phyloP scores from a whole-genome alignment of 2,329 filamentous ascomycete genomes.

The Curvularia sp. region DNA sequence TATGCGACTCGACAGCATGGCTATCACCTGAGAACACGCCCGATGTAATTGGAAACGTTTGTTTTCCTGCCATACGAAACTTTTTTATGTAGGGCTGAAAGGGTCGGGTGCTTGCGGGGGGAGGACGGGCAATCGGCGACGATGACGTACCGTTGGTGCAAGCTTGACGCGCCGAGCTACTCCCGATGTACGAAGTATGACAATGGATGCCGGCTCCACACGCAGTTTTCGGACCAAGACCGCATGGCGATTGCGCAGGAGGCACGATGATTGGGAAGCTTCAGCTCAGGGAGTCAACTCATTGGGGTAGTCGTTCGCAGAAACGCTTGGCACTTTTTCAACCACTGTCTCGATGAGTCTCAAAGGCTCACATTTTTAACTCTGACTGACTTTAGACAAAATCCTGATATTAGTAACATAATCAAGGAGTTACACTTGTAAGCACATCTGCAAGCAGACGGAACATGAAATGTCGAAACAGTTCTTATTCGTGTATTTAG shows the following conservation, averaged over 20 bases:
- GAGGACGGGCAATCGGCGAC: constrained; percentile 13
- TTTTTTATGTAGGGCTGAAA: constrained; percentile 10
- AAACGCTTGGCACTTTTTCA: not conserved
- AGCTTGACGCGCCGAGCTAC: constrained; percentile 19
- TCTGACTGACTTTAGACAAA: not conserved
- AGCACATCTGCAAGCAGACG: not conserved
- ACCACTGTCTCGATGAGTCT: not conserved
- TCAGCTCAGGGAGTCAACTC: not conserved
- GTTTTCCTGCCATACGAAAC: not conserved
- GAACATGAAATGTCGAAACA: not conserved
- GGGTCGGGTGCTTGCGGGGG: constrained; percentile 27
- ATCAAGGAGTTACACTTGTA: not conserved
- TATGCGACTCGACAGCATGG: constrained; percentile 14
- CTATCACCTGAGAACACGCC: not conserved
- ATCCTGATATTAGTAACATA: not conserved
- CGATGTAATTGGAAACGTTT: not conserved
- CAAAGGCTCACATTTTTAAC: not conserved
- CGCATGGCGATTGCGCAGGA: not conserved
- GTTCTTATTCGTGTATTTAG: not conserved
- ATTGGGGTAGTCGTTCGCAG: not conserved
- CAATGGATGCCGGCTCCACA: not conserved
- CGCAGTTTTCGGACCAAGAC: not conserved
- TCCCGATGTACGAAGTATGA: not conserved
- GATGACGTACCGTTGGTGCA: constrained; percentile 31
- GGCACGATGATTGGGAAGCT: not conserved